Percentiles rank a stretch among this genome's conserved stretches.
These are phyloP conservation scores for Coemansia sp. DNA, from an alignment of 192 early-diverging fungal species.

Conservation along the genomic window DNA sequence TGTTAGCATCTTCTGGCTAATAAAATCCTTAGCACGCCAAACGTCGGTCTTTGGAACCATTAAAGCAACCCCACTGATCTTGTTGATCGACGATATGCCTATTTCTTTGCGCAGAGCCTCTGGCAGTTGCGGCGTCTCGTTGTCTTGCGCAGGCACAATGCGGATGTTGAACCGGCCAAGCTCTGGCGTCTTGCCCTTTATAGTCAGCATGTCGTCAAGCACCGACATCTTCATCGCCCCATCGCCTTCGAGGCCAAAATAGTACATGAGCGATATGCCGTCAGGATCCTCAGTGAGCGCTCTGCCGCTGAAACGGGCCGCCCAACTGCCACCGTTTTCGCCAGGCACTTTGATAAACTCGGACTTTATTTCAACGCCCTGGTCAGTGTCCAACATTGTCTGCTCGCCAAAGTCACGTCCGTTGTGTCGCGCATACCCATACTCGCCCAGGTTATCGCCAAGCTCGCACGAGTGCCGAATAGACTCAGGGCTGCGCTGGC, in stretches of 20 bases:
- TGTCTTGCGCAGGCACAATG: conserved; percentile 28
- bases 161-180: conserved; percentile 67
- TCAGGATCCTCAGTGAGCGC: conserved; percentile 46
- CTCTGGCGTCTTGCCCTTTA: conserved; percentile 63
- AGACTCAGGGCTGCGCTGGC: conserved; percentile 57
- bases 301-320: conserved; percentile 62
- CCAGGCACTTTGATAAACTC: conserved; percentile 42
- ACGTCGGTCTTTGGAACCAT: conserved; percentile 23
- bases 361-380: conserved; percentile 29
- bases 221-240: conserved; percentile 58
- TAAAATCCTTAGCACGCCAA: conserved; percentile 37
- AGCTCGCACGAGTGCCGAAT: conserved; percentile 94
- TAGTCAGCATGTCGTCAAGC: conserved; percentile 27
- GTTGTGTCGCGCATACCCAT: conserved; percentile 86
- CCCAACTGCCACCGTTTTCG: conserved; percentile 60
- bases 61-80: conserved; percentile 25
- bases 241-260: conserved; percentile 74
- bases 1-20: conserved; percentile 18
- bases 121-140: conserved; percentile 23
- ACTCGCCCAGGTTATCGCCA: conserved; percentile 71
- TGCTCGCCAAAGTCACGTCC: conserved; percentile 80
- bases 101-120: conserved; percentile 5
- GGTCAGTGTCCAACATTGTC: conserved; percentile 31
- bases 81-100: conserved; percentile 6
- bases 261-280: conserved; percentile 68